A percentile compares a stretch with the other conserved stretches of the same genome.
phyloP scores from a whole-genome alignment of 768 basidiomycete species.

The Pleurotus ostreatus region DNA sequence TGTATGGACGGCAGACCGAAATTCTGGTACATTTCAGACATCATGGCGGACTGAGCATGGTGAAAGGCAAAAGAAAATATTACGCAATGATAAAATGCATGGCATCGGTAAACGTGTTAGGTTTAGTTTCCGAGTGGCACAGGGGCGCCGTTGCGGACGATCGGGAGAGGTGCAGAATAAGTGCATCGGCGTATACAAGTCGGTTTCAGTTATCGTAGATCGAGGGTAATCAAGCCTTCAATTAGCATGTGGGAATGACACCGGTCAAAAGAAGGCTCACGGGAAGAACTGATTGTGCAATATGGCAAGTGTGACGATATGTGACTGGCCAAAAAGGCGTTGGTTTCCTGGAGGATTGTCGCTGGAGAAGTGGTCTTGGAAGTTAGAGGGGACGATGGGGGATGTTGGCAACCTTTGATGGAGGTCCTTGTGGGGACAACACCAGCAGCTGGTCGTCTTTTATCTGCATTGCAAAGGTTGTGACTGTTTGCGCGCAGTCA shows the following conservation, averaged over 20 bases:
- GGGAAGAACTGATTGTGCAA: constrained; percentile 2
- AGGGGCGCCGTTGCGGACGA: background rate
- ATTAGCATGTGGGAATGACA: constrained; percentile 3
- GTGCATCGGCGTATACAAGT: background rate
- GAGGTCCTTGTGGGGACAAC: constrained; percentile 7
- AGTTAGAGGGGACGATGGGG: background rate
- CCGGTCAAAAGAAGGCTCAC: constrained; percentile 5
- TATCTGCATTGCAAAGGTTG: background rate
- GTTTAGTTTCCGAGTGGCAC: constrained; percentile 9
- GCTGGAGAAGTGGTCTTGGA: background rate
- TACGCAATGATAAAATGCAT: constrained; percentile 9
- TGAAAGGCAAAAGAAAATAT: constrained; percentile 6
- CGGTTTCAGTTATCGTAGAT: background rate
- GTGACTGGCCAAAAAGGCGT: background rate
- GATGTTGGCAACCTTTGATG: background rate
- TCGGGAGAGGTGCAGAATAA: background rate
- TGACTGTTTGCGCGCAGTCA: constrained; percentile 3
- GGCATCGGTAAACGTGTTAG: constrained; percentile 8
- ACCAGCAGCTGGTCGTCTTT: background rate
- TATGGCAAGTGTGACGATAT: constrained; percentile 3
- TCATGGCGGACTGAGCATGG: constrained; percentile 4
- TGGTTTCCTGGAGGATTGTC: background rate
- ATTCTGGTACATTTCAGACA: constrained; percentile 5
- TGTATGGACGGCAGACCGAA: constrained; percentile 6
- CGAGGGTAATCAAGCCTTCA: background rate